Percentiles rank a stretch among this genome's conserved stretches.
Evolutionary conservation across 2,329 filamentous ascomycete species (phyloP).

Genomic region (Curvularia sp.): DNA sequence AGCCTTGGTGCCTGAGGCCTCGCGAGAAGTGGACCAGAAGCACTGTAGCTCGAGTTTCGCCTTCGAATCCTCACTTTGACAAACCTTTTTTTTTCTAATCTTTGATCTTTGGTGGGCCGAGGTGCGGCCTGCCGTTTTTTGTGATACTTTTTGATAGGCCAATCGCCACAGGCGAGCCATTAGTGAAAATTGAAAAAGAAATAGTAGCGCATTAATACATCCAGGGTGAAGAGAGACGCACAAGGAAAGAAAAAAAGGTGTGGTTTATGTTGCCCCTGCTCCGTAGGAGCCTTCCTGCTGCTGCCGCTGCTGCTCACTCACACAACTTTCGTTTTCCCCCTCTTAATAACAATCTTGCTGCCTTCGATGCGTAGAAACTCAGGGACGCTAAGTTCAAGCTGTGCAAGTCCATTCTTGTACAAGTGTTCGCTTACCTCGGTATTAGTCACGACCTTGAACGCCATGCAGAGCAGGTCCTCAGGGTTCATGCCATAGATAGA

Average conservation of each 20-base stretch:
- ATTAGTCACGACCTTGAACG: slow-evolving; percentile 41
- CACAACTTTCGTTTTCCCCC: slow-evolving; percentile 21
- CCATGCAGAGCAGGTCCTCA: slow-evolving; percentile 43
- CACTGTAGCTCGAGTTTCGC: too few relatives aligned
- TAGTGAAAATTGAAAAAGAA: too few relatives aligned
- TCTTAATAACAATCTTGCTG: slow-evolving; percentile 42
- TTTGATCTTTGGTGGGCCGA: too few relatives aligned
- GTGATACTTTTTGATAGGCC: too few relatives aligned
- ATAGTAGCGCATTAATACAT: slow-evolving; percentile 7
- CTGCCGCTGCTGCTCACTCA: not conserved
- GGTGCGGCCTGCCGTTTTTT: too few relatives aligned
- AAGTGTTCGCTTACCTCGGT: slow-evolving; percentile 44
- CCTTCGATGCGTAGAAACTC: slow-evolving; percentile 42
- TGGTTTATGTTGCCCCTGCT: not conserved
- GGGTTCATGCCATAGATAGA: slow-evolving; percentile 39
- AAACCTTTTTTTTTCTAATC: too few relatives aligned
- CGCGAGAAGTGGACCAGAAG: too few relatives aligned
- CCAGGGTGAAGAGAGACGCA: not conserved
- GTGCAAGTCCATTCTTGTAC: slow-evolving; percentile 44
- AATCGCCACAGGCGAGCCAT: too few relatives aligned
- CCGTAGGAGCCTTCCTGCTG: not conserved
- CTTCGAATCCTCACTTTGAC: too few relatives aligned
- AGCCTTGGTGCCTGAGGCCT: too few relatives aligned
- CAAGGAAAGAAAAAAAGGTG: not conserved
- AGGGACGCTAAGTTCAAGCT: slow-evolving; percentile 37